Conservation (phyloP, 148 eudicot genomes). For the Silene uniflora region DNA sequence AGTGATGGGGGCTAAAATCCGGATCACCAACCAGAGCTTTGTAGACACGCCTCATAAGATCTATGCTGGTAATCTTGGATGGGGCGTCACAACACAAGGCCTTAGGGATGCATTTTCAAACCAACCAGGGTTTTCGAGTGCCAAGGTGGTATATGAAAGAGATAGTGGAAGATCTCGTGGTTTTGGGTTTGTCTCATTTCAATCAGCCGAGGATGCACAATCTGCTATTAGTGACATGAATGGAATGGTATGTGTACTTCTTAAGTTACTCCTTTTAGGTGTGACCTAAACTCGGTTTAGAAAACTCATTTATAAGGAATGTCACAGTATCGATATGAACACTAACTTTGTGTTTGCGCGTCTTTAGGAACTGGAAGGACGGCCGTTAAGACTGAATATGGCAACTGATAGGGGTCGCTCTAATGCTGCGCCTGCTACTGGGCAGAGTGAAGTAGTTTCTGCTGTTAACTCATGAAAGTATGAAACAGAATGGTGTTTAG, state of each 20-base stretch:
- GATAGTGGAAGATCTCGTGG: slow-evolving; percentile 78
- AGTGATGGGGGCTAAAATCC: slow-evolving; percentile 54
- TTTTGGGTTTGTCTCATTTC: slow-evolving; percentile 74
- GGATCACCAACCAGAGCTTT: slow-evolving; percentile 45
- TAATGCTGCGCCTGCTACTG: slow-evolving; percentile 24
- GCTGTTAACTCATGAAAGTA: slow-evolving; percentile 19
- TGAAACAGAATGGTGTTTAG: slow-evolving; percentile 8
- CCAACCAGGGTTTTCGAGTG: slow-evolving; percentile 65
- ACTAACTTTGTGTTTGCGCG: slow-evolving; percentile 10
- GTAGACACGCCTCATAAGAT: slow-evolving; percentile 82
- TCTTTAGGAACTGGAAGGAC: slow-evolving; percentile 68
- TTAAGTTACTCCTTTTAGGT: neutral
- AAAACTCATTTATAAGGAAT: neutral
- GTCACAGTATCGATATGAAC: neutral
- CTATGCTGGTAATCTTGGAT: slow-evolving; percentile 80
- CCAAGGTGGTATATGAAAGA: slow-evolving; percentile 77
- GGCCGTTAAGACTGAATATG: slow-evolving; percentile 60
- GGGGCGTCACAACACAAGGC: slow-evolving; percentile 63
- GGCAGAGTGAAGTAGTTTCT: slow-evolving; percentile 36
- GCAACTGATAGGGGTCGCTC: slow-evolving; percentile 46
- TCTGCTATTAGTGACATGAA: slow-evolving; percentile 67
- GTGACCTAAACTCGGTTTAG: neutral
- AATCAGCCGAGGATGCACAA: slow-evolving; percentile 58
- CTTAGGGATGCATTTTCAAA: slow-evolving; percentile 60
- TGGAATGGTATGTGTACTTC: slow-evolving; percentile 54